Evolutionary conservation across 768 basidiomycete species (phyloP).

Genomic region (Mycena maculata): DNA sequence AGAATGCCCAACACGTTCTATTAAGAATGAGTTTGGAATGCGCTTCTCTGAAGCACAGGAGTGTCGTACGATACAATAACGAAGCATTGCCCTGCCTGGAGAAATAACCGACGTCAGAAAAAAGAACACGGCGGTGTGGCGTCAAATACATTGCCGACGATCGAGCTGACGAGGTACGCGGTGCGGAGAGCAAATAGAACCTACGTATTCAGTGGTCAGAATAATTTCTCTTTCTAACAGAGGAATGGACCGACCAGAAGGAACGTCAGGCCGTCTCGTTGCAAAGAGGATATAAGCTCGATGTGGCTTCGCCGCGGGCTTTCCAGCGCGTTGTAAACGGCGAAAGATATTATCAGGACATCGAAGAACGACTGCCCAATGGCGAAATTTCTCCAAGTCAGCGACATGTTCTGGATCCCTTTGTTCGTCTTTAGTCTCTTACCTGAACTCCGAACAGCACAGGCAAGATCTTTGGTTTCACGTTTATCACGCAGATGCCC

Average conservation of each 20-base stretch:
- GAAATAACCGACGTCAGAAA: not conserved
- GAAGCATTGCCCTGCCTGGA: constrained; percentile 6
- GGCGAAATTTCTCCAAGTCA: not conserved
- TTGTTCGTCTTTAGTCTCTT: not conserved
- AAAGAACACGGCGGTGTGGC: too few relatives aligned
- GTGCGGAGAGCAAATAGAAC: not conserved
- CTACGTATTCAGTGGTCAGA: too few relatives aligned
- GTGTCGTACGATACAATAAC: not conserved
- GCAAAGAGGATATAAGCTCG: constrained; percentile 2
- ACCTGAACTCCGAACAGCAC: constrained; percentile 3
- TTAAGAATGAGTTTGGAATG: not conserved
- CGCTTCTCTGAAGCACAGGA: not conserved
- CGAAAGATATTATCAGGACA: not conserved
- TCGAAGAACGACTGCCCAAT: not conserved
- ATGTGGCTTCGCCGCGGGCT: not conserved
- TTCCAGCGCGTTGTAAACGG: constrained; percentile 1
- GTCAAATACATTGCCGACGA: not conserved
- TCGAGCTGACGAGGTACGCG: not conserved
- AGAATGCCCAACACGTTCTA: not conserved
- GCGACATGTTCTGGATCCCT: too few relatives aligned
- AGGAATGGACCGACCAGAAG: not conserved
- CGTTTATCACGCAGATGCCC: not conserved
- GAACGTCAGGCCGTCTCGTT: not conserved
- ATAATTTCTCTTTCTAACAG: too few relatives aligned
- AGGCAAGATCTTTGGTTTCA: not conserved